Percentiles rank a stretch among this genome's conserved stretches.
Evolutionary conservation across 768 basidiomycete genomes (phyloP).

Genomic region (Russula ochroleuca): DNA sequence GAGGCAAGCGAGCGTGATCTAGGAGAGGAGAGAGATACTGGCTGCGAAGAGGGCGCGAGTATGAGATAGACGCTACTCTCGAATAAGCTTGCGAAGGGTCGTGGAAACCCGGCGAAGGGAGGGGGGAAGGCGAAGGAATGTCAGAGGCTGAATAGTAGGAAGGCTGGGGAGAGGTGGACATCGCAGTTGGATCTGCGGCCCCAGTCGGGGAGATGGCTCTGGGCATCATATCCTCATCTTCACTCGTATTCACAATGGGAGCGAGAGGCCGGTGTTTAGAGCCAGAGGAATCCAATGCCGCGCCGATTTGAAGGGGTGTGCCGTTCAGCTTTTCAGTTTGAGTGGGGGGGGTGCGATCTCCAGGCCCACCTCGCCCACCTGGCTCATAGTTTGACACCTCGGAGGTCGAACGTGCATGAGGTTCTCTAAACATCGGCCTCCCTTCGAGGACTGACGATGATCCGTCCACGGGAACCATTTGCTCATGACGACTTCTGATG

Average conservation of each 20-base stretch:
- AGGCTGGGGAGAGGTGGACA: slow-evolving; percentile 13
- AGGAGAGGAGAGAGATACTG: slow-evolving; percentile 40
- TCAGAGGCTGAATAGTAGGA: slow-evolving; percentile 61
- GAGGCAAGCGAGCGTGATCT: slow-evolving; percentile 38
- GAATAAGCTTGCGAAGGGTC: slow-evolving; percentile 33
- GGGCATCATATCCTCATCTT: slow-evolving; percentile 1
- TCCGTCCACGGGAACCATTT: slow-evolving; percentile 12
- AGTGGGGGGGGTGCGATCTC: slow-evolving; percentile 21
- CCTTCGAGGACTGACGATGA: slow-evolving; percentile 49
- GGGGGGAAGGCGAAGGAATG: slow-evolving; percentile 53
- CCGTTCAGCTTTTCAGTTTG: slow-evolving; percentile 9
- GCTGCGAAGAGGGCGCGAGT: slow-evolving; percentile 25
- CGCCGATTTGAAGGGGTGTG: not conserved
- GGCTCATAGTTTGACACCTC: slow-evolving; percentile 59
- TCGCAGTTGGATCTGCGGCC: slow-evolving; percentile 29
- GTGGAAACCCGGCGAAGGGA: slow-evolving; percentile 39
- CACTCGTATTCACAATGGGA: not conserved
- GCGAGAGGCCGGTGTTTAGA: not conserved
- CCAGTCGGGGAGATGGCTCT: slow-evolving; percentile 22
- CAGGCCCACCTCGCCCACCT: slow-evolving; percentile 36
- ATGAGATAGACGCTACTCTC: slow-evolving; percentile 24
- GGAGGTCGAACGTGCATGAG: slow-evolving; percentile 60
- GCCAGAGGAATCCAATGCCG: not conserved
- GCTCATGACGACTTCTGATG: slow-evolving; percentile 54
- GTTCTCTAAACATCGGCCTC: slow-evolving; percentile 66